Percentiles rank a stretch among this genome's conserved stretches.
Evolutionary conservation across 768 basidiomycete genomes (phyloP).

Genomic region (Psilocybe subaeruginosa): DNA sequence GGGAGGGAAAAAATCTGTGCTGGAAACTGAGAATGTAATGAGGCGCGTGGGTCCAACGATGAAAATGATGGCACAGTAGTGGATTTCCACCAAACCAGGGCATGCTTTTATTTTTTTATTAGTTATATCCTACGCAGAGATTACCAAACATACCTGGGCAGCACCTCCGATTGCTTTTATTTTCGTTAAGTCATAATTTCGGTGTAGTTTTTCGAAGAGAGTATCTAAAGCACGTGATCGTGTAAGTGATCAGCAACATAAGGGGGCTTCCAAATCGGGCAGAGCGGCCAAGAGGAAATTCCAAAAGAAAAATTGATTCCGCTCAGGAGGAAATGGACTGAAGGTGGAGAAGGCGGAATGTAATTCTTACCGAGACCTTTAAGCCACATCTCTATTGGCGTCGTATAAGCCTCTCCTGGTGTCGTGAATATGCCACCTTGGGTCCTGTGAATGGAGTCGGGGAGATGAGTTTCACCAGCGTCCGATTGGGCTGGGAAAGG

Average conservation of each 20-base stretch:
- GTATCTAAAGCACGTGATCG: conserved; percentile 53
- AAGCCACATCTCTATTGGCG: conserved; percentile 91
- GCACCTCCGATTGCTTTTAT: conserved; percentile 79
- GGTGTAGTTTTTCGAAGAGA: conserved; percentile 73
- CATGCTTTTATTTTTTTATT: conserved; percentile 44
- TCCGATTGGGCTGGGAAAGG: conserved; percentile 5
- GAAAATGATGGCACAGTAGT: conserved; percentile 74
- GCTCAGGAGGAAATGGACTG: conserved; percentile 32
- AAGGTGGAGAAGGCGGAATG: conserved; percentile 4
- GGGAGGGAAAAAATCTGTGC: conserved; percentile 70
- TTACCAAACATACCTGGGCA: conserved; percentile 60
- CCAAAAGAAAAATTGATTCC: conserved; percentile 63
- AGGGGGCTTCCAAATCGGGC: conserved; percentile 34
- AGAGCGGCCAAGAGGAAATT: conserved; percentile 26
- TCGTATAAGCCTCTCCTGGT: conserved; percentile 84
- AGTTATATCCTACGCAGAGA: neutral
- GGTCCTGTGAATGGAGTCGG: conserved; percentile 50
- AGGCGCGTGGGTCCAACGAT: conserved; percentile 70
- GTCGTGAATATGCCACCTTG: conserved; percentile 88
- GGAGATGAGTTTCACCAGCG: neutral
- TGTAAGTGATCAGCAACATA: conserved; percentile 28
- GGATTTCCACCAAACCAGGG: conserved; percentile 88
- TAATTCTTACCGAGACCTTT: conserved; percentile 73
- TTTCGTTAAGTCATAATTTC: conserved; percentile 69
- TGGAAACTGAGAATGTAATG: conserved; percentile 70